Percentiles rank a stretch among this genome's conserved stretches.
Evolutionary conservation across 495 filamentous ascomycete species (phyloP).

Genomic region (Symbiotaphrina buchneri): DNA sequence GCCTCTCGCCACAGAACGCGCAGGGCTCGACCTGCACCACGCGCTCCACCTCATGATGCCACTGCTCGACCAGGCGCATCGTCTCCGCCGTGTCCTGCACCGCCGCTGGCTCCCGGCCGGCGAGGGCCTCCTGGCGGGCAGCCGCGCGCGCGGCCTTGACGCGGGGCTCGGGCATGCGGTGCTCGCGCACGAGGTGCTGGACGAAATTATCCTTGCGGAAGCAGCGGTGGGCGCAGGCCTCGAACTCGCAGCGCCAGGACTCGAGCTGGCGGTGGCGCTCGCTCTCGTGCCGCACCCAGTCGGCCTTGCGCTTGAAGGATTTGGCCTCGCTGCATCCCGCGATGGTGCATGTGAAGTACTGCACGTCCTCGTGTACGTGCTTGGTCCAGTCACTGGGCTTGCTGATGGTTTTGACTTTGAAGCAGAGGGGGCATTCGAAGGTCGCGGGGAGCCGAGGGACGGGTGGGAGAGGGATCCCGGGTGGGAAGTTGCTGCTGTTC

Average conservation of each 20-base stretch:
- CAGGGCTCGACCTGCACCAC: constrained; percentile 63
- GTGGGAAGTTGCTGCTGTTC: too few species aligned
- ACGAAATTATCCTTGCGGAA: constrained; percentile 91
- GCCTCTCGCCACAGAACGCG: constrained; percentile 70
- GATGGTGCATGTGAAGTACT: constrained; percentile 91
- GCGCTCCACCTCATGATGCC: constrained; percentile 43
- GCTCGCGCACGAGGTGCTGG: constrained; percentile 84
- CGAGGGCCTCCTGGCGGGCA: constrained; percentile 8
- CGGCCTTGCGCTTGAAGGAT: constrained; percentile 91
- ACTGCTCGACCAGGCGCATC: constrained; percentile 52
- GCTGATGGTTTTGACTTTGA: constrained; percentile 68
- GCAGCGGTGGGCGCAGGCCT: constrained; percentile 67
- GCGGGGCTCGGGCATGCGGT: constrained; percentile 69
- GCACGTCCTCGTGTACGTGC: constrained; percentile 87
- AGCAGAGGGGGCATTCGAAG: constrained; percentile 86
- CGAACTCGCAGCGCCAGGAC: constrained; percentile 72
- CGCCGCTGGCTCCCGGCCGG: constrained; percentile 28
- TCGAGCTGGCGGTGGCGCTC: constrained; percentile 83
- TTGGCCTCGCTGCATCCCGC: constrained; percentile 67
- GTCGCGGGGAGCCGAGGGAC: constrained; percentile 60
- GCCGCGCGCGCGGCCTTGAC: constrained; percentile 19
- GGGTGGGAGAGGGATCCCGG: constrained; percentile 64
- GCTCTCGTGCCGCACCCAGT: constrained; percentile 93
- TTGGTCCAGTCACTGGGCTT: constrained; percentile 99
- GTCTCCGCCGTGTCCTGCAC: constrained; percentile 20